These are phyloP conservation scores for Didymella segeticola DNA, from an alignment of 2,329 filamentous ascomycete genomes.

Conservation along the genomic window DNA sequence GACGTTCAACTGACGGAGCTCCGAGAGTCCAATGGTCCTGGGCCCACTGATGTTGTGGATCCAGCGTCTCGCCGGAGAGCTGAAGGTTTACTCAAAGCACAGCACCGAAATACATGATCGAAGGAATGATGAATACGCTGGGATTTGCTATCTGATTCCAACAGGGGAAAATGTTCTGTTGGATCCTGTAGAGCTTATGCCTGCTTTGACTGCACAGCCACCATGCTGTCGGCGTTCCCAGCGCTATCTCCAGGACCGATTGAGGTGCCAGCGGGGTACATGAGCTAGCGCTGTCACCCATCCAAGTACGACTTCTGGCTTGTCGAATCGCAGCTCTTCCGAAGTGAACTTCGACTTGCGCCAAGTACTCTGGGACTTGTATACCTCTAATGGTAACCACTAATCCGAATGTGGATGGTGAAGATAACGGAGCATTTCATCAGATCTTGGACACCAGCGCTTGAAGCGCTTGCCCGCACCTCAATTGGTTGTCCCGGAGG, in stretches of 20 bases:
- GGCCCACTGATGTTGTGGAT: background rate
- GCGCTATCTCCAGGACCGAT: background rate
- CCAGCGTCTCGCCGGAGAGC: background rate
- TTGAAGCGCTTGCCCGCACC: constrained; percentile 6
- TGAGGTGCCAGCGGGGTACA: constrained; percentile 8
- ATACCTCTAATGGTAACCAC: constrained; percentile 42
- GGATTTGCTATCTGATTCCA: background rate
- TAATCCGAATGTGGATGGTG: constrained; percentile 29
- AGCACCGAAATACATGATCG: background rate
- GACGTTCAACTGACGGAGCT: background rate
- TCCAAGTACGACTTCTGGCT: background rate
- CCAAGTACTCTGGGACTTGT: constrained; percentile 36
- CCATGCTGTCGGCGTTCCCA: background rate
- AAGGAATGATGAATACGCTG: background rate
- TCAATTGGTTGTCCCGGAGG: background rate
- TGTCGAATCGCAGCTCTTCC: constrained; percentile 4
- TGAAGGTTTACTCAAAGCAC: background rate
- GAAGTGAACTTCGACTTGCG: constrained; percentile 8
- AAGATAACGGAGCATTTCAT: constrained; percentile 26
- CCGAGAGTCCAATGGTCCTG: background rate
- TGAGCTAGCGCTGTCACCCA: background rate
- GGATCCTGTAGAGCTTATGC: background rate
- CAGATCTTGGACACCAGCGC: constrained; percentile 27
- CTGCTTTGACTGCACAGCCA: background rate
- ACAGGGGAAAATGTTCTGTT: too few relatives aligned